A percentile compares a stretch with the other conserved stretches of the same genome.
These are phyloP conservation scores for Curvularia hawaiiensis DNA, from an alignment of 2,329 filamentous ascomycete species.

Conservation along the genomic window DNA sequence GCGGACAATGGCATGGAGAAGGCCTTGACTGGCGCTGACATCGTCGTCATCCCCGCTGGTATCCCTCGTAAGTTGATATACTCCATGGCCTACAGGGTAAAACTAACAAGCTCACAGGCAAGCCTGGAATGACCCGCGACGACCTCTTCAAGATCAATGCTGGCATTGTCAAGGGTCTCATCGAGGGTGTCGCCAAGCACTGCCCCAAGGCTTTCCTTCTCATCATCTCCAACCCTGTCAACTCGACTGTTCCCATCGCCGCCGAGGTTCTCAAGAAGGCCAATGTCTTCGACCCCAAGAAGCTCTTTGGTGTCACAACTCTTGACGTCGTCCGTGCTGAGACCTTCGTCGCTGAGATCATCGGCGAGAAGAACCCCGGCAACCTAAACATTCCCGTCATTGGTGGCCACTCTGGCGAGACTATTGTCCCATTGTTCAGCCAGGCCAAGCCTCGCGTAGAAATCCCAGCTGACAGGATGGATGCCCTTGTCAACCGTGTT, in stretches of 20 bases:
- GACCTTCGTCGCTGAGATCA: constrained; percentile 89
- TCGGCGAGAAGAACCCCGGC: constrained; percentile 79
- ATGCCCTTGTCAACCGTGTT: constrained; percentile 87
- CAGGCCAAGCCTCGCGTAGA: constrained; percentile 78
- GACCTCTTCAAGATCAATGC: constrained; percentile 99
- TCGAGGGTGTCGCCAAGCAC: constrained; percentile 84
- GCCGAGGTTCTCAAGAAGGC: constrained; percentile 95
- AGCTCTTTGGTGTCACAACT: constrained; percentile 97
- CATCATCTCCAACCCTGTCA: constrained; percentile 99
- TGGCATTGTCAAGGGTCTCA: constrained; percentile 92
- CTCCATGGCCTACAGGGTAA: neutral
- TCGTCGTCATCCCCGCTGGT: constrained; percentile 96
- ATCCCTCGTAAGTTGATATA: constrained; percentile 77
- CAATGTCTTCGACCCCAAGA: constrained; percentile 91
- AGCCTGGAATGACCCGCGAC: constrained; percentile 99
- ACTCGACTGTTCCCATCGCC: constrained; percentile 97
- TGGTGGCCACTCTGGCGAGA: constrained; percentile 96
- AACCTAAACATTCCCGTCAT: constrained; percentile 89
- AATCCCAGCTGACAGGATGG: constrained; percentile 89
- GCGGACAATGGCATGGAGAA: constrained; percentile 81
- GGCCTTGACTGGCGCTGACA: constrained; percentile 90
- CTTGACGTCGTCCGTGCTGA: constrained; percentile 98
- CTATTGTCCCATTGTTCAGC: constrained; percentile 97
- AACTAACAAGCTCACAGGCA: constrained; percentile 66
- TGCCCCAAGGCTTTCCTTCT: constrained; percentile 93